Conservation (phyloP, 129 eudicot species). For the Ambrosia trifida region DNA sequence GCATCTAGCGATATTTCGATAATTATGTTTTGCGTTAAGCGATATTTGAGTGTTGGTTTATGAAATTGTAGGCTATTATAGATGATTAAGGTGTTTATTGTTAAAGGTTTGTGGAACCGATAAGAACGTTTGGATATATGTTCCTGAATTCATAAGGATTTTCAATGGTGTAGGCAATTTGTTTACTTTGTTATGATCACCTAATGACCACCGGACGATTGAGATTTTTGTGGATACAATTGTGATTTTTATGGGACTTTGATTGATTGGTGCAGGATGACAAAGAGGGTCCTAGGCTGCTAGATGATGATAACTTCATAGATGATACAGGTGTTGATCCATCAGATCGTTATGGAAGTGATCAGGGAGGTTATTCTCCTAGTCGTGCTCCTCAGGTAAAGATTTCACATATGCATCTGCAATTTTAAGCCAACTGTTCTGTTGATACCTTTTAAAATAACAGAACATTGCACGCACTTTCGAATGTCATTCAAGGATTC, state of each 20-base stretch:
- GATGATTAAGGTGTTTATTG: not conserved
- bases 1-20: not conserved
- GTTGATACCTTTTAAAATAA: not conserved
- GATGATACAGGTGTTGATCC: conserved; percentile 93
- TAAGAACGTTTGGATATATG: not conserved
- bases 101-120: conserved; percentile 15
- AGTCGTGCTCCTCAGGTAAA: conserved; percentile 77
- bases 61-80: not conserved
- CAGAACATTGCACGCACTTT: not conserved
- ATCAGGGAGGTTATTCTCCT: conserved; percentile 68
- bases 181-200: conserved; percentile 9
- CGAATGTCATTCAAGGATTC: not conserved
- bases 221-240: not conserved
- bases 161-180: not conserved
- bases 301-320: conserved; percentile 90
- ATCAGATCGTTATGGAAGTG: conserved; percentile 71
- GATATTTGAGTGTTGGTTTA: not conserved
- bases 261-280: conserved; percentile 58
- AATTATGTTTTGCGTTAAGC: not conserved
- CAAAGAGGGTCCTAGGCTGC: conserved; percentile 60
- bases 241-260: conserved; percentile 11
- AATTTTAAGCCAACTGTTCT: not conserved
- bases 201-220: not conserved
- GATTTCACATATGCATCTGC: not conserved
- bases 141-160: not conserved